phyloP scores from a whole-genome alignment of 2,329 filamentous ascomycete genomes.

The Neofusicoccum kwambonambiense region DNA sequence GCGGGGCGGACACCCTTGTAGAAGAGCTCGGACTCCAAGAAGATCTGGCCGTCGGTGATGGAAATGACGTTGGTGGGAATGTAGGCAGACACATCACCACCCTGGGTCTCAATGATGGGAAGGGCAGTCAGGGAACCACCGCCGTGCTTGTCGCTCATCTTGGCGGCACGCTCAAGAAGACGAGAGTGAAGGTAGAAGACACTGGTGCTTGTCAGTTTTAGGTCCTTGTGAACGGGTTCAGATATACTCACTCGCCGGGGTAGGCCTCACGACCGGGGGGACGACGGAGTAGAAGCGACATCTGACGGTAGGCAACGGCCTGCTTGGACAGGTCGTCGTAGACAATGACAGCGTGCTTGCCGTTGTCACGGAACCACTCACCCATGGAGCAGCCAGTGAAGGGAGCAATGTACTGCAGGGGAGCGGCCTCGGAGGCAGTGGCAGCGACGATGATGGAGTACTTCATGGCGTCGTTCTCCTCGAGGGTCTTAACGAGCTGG shows the following conservation, averaged over 20 bases:
- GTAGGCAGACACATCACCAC: slow-evolving; percentile 99
- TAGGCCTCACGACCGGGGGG: slow-evolving; percentile 99
- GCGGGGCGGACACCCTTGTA: slow-evolving; percentile 99
- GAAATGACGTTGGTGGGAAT: slow-evolving; percentile 99
- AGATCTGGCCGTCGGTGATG: slow-evolving; percentile 99
- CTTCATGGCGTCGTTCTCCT: slow-evolving; percentile 99
- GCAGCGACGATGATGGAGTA: slow-evolving; percentile 92
- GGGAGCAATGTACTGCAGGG: slow-evolving; percentile 89
- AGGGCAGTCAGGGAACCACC: slow-evolving; percentile 96
- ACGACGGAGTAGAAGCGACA: slow-evolving; percentile 96
- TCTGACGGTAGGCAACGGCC: slow-evolving; percentile 96
- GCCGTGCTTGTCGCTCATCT: slow-evolving; percentile 95
- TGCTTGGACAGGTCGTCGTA: slow-evolving; percentile 98
- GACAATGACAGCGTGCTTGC: slow-evolving; percentile 85
- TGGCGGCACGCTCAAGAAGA: slow-evolving; percentile 98
- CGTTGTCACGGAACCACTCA: slow-evolving; percentile 78
- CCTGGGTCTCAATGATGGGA: slow-evolving; percentile 98
- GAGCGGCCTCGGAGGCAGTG: slow-evolving; percentile 94
- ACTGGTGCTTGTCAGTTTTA: slow-evolving; percentile 34
- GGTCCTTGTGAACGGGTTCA: background rate
- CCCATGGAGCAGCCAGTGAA: slow-evolving; percentile 73
- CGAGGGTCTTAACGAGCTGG: slow-evolving; percentile 98
- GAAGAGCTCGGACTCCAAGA: slow-evolving; percentile 98
- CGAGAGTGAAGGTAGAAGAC: slow-evolving; percentile 99
- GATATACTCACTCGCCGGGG: slow-evolving; percentile 72